Percentiles rank a stretch among this genome's conserved stretches.
Evolutionary conservation across 495 filamentous ascomycete species (phyloP).

Genomic region (Neurospora hispaniola): DNA sequence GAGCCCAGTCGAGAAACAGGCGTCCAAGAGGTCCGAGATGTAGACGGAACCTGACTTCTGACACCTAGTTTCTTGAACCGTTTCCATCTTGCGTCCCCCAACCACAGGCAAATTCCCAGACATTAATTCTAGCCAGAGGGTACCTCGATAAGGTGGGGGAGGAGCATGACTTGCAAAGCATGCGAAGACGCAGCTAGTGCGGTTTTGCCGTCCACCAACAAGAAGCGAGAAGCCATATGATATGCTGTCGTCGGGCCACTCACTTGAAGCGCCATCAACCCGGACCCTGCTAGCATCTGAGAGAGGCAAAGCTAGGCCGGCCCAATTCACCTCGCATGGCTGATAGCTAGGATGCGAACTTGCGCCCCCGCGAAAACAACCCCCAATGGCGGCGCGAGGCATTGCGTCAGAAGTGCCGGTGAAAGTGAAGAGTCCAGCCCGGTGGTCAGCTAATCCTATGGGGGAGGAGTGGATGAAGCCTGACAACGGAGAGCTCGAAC

Average conservation of each 20-base stretch:
- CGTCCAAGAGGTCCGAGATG: background rate
- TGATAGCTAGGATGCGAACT: slow-evolving; percentile 2
- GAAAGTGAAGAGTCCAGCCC: background rate
- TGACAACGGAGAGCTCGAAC: background rate
- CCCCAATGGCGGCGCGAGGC: slow-evolving; percentile 4
- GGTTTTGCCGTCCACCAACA: slow-evolving; percentile 9
- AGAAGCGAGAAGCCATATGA: slow-evolving; percentile 5
- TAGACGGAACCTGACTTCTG: background rate
- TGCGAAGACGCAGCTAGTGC: slow-evolving; percentile 17
- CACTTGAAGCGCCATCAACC: slow-evolving; percentile 12
- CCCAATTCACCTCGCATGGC: slow-evolving; percentile 11
- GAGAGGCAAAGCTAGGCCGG: slow-evolving; percentile 8
- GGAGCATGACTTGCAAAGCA: slow-evolving; percentile 22
- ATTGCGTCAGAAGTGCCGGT: slow-evolving; percentile 14
- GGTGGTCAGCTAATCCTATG: background rate
- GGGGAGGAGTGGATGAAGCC: background rate
- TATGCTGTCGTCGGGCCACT: slow-evolving; percentile 13
- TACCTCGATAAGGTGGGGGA: slow-evolving; percentile 11
- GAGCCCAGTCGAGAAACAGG: background rate
- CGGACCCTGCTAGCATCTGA: slow-evolving; percentile 15
- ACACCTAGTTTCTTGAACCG: background rate
- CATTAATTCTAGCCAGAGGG: background rate
- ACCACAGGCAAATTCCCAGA: background rate
- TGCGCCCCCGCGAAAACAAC: background rate
- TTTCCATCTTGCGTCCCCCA: background rate